A percentile compares a stretch with the other conserved stretches of the same genome.
Evolutionary conservation across 768 basidiomycete species (phyloP).

Genomic region (Russula emetica): DNA sequence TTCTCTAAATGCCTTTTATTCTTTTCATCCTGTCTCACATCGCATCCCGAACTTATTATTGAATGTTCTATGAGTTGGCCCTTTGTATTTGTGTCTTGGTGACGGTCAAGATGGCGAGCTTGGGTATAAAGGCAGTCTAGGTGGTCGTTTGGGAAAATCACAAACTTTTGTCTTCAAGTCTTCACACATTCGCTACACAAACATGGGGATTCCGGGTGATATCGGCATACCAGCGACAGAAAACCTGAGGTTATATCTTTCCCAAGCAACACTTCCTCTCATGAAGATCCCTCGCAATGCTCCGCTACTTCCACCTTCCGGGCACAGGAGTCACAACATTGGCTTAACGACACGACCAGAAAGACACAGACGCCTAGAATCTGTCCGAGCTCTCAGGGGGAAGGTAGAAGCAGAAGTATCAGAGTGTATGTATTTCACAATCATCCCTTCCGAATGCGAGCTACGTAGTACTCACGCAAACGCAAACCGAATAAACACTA

Average conservation of each 20-base stretch:
- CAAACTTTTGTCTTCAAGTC: constrained; percentile 3
- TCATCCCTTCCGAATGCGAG: neutral
- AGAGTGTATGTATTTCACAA: constrained; percentile 7
- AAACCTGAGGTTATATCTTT: constrained; percentile 24
- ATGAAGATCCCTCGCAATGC: constrained; percentile 21
- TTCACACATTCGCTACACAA: neutral
- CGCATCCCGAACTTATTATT: neutral
- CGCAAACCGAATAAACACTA: neutral
- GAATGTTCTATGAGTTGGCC: neutral
- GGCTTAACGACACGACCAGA: constrained; percentile 22
- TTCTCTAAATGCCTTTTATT: constrained; percentile 16
- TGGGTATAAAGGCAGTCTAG: constrained; percentile 14
- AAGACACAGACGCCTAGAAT: constrained; percentile 19
- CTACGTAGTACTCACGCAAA: neutral
- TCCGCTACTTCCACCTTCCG: constrained; percentile 22
- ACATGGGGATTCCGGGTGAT: constrained; percentile 20
- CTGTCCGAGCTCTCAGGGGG: constrained; percentile 6
- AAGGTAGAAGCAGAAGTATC: constrained; percentile 6
- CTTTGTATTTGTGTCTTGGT: constrained; percentile 11
- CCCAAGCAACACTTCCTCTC: constrained; percentile 22
- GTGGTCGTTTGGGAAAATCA: neutral
- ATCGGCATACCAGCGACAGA: constrained; percentile 25
- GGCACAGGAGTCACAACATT: constrained; percentile 25
- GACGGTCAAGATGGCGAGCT: neutral
- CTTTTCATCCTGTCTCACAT: neutral